Evolutionary conservation across 371 early-diverging fungal genomes (phyloP).

Genomic region (Mucor circinelloides): DNA sequence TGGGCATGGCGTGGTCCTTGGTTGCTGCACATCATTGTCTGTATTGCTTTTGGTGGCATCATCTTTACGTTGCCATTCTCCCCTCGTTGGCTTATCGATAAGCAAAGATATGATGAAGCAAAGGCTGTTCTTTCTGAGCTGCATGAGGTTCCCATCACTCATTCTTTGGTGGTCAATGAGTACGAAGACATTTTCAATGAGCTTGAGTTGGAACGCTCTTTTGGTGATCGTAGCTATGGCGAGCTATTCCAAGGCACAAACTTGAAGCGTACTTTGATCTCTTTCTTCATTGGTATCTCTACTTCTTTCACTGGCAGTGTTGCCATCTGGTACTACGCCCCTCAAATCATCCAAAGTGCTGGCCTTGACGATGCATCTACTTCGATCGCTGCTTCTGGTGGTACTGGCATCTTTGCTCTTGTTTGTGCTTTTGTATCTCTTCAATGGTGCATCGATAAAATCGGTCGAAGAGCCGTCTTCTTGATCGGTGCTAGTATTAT

Average conservation of each 20-base stretch:
- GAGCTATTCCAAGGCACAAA: conserved; percentile 42
- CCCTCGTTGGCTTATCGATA: conserved; percentile 60
- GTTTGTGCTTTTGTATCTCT: conserved; percentile 56
- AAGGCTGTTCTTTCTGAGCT: conserved; percentile 35
- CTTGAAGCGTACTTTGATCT: conserved; percentile 34
- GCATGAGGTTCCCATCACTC: conserved; percentile 33
- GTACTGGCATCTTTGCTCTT: conserved; percentile 39
- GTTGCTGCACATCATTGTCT: conserved; percentile 33
- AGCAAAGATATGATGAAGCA: conserved; percentile 47
- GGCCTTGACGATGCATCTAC: conserved; percentile 39
- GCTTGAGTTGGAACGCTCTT: conserved; percentile 37
- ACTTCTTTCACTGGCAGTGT: conserved; percentile 69
- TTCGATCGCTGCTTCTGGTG: conserved; percentile 47
- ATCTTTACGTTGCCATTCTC: conserved; percentile 48
- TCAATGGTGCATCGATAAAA: conserved; percentile 53
- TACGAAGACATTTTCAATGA: conserved; percentile 41
- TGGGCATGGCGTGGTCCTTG: conserved; percentile 52
- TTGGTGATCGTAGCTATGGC: conserved; percentile 36
- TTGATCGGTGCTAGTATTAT: conserved; percentile 33
- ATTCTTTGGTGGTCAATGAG: conserved; percentile 37
- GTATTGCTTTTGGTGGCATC: conserved; percentile 11
- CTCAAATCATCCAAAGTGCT: conserved; percentile 40
- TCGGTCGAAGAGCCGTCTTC: conserved; percentile 51
- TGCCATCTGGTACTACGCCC: conserved; percentile 56
- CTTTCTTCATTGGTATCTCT: conserved; percentile 54